These are phyloP conservation scores for Plasmodium gallinaceum DNA, from an alignment of 169 alveolate genomes.

Conservation along the genomic window DNA sequence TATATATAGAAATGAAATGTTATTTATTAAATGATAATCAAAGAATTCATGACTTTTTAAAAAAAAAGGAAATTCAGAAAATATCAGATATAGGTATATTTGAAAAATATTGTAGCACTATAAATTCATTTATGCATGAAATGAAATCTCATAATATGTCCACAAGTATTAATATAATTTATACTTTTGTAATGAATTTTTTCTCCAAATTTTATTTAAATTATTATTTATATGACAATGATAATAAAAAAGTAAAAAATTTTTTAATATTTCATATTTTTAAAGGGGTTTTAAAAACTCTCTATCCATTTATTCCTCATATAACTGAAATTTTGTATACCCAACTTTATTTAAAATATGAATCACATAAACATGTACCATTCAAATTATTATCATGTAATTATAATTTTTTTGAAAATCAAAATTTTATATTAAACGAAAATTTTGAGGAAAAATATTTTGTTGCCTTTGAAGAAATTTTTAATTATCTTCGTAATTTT, in stretches of 20 bases:
- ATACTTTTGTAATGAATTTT: slow-evolving; percentile 12
- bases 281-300: slow-evolving; percentile 26
- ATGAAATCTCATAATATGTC: slow-evolving; percentile 14
- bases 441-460: not conserved
- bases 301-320: slow-evolving; percentile 57
- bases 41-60: slow-evolving; percentile 9
- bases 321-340: slow-evolving; percentile 32
- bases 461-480: not conserved
- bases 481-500: slow-evolving; percentile 6
- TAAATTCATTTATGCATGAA: slow-evolving; percentile 3
- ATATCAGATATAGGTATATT: slow-evolving; percentile 26
- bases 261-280: slow-evolving; percentile 20
- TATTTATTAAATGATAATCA: not conserved
- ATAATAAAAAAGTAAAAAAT: not conserved
- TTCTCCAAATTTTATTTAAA: slow-evolving; percentile 50
- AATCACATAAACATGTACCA: not conserved
- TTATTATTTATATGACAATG: not conserved
- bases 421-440: not conserved
- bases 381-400: slow-evolving; percentile 2
- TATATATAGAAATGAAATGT: not conserved
- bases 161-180: slow-evolving; percentile 13
- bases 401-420: slow-evolving; percentile 28
- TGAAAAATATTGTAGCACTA: slow-evolving; percentile 2
- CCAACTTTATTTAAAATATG: slow-evolving; percentile 8
- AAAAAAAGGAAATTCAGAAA: not conserved